Percentiles rank a stretch among this genome's conserved stretches.
Conservation (phyloP, 2,329 filamentous ascomycete species). For the Atkinsonella texensis region DNA sequence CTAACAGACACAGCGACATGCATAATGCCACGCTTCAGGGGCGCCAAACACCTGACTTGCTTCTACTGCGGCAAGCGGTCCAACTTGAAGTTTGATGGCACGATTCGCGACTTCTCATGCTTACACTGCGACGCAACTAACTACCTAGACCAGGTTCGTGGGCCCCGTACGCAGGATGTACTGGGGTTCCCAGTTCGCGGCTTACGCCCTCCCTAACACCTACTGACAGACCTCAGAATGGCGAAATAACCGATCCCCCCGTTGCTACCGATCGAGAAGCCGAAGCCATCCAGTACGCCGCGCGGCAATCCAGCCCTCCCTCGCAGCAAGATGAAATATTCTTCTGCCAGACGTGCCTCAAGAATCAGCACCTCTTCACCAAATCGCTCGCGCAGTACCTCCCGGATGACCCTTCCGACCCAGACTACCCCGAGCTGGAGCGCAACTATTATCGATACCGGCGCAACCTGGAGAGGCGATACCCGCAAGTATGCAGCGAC, state of each 20-base stretch:
- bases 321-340: constrained; percentile 21
- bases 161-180: neutral
- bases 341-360: constrained; percentile 68
- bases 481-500: constrained; percentile 75
- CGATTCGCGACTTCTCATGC: constrained; percentile 58
- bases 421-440: constrained; percentile 58
- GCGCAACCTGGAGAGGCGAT: constrained; percentile 62
- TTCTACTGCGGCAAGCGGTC: constrained; percentile 75
- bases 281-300: constrained; percentile 34
- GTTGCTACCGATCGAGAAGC: constrained; percentile 37
- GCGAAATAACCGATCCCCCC: constrained; percentile 82
- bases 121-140: constrained; percentile 74
- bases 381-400: constrained; percentile 71
- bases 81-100: constrained; percentile 43
- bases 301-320: constrained; percentile 20
- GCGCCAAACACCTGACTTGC: constrained; percentile 46
- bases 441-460: constrained; percentile 58
- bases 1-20: constrained; percentile 8
- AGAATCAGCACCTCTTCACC: constrained; percentile 78
- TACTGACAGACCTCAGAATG: constrained; percentile 43
- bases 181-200: no score
- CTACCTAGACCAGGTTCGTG: constrained; percentile 67
- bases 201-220: no score
- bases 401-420: constrained; percentile 49
- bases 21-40: constrained; percentile 31